Evolutionary conservation across 129 eudicot species (phyloP).

Genomic region (Cynara cardunculus): DNA sequence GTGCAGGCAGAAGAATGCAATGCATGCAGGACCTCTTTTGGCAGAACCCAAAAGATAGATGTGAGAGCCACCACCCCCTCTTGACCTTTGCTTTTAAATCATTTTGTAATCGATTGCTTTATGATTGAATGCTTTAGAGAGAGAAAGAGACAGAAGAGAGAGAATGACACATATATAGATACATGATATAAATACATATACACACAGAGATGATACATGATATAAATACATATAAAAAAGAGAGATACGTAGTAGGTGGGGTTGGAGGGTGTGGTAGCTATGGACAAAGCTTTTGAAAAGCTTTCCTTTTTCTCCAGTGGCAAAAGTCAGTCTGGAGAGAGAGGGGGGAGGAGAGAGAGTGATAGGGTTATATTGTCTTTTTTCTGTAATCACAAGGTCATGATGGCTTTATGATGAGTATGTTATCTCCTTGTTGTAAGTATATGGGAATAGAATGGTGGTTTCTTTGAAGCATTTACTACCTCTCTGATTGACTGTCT

Average conservation of each 20-base stretch:
- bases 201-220: neutral
- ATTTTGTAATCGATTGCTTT: conserved; percentile 66
- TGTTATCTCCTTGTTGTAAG: conserved; percentile 19
- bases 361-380: conserved; percentile 6
- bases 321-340: conserved; percentile 27
- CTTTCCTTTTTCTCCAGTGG: neutral
- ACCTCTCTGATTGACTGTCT: conserved; percentile 2
- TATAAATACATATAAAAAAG: neutral
- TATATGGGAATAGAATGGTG: conserved; percentile 30
- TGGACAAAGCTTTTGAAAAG: conserved; percentile 28
- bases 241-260: neutral
- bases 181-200: neutral
- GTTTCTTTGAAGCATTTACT: conserved; percentile 30
- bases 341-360: conserved; percentile 14
- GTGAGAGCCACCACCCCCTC: conserved; percentile 19
- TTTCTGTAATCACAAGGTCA: conserved; percentile 34
- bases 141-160: neutral
- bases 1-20: conserved; percentile 21
- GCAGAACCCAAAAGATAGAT: conserved; percentile 32
- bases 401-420: conserved; percentile 62
- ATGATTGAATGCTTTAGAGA: conserved; percentile 44
- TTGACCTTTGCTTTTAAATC: conserved; percentile 22
- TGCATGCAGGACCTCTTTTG: conserved; percentile 31
- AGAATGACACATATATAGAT: neutral
- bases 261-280: neutral